Percentiles rank a stretch among this genome's conserved stretches.
phyloP scores from a whole-genome alignment of 192 early-diverging fungal species.

The Podochytrium sp. region DNA sequence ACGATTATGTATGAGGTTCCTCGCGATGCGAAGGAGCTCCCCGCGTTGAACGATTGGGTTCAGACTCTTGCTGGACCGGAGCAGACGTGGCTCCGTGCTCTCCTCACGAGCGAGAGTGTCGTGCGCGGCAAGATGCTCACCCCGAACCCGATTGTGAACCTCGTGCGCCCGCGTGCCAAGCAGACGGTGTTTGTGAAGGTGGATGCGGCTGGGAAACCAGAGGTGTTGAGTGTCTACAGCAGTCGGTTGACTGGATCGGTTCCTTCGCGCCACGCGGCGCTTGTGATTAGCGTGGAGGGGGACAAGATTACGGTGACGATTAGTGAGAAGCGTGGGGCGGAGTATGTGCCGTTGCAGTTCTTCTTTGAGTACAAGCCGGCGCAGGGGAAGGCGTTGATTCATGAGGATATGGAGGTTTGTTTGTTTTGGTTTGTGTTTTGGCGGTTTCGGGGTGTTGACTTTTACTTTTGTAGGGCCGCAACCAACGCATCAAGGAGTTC shows the following conservation, averaged over 20 bases:
- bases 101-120: constrained; percentile 76
- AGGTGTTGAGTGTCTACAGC: constrained; percentile 52
- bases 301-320: constrained; percentile 58
- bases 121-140: constrained; percentile 68
- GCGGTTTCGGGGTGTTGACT: constrained; percentile 2
- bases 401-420: constrained; percentile 76
- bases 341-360: constrained; percentile 76
- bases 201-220: constrained; percentile 42
- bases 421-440: background rate
- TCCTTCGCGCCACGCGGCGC: constrained; percentile 46
- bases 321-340: constrained; percentile 65
- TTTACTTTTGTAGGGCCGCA: constrained; percentile 58
- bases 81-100: constrained; percentile 82
- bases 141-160: constrained; percentile 49
- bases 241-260: constrained; percentile 38
- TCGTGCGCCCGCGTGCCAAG: constrained; percentile 47
- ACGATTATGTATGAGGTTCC: constrained; percentile 63
- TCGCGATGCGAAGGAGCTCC: constrained; percentile 56
- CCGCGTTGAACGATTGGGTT: constrained; percentile 65
- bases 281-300: constrained; percentile 51
- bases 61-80: constrained; percentile 74
- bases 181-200: constrained; percentile 54
- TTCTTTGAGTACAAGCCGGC: constrained; percentile 80
- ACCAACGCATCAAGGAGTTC: constrained; percentile 84
- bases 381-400: constrained; percentile 81